Conservation (phyloP, 1,139 yeast genomes). For the Meyerozyma elateridarum region DNA sequence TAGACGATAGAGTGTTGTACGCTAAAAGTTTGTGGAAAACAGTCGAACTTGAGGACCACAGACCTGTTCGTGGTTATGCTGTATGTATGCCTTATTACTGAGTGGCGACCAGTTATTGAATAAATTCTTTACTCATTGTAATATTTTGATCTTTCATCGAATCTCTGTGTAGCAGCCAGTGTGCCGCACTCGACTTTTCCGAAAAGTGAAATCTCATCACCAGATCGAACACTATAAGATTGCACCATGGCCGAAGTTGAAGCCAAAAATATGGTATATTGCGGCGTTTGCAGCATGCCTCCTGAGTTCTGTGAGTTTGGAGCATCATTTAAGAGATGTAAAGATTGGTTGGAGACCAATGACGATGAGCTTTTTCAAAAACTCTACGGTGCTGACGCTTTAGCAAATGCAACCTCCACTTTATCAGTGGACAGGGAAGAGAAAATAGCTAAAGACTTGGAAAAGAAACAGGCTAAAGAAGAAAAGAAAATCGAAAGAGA, state of each 20-base stretch:
- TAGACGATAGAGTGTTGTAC: slow-evolving; percentile 52
- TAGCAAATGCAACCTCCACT: slow-evolving; percentile 48
- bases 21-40: slow-evolving; percentile 60
- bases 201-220: too few relatives aligned
- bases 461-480: slow-evolving; percentile 82
- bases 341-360: slow-evolving; percentile 67
- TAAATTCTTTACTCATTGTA: too few relatives aligned
- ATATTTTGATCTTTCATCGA: too few relatives aligned
- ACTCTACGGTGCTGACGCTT: slow-evolving; percentile 57
- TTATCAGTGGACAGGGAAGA: slow-evolving; percentile 75
- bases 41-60: slow-evolving; percentile 59
- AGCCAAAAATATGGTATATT: slow-evolving; percentile 56
- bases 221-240: too few relatives aligned
- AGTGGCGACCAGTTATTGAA: too few relatives aligned
- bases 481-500: slow-evolving; percentile 88
- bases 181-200: too few relatives aligned
- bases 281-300: slow-evolving; percentile 83
- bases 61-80: slow-evolving; percentile 54
- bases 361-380: slow-evolving; percentile 53
- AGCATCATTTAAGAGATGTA: slow-evolving; percentile 74
- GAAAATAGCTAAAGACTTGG: slow-evolving; percentile 74
- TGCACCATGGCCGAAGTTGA: slow-evolving; percentile 32
- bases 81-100: slow-evolving; percentile 13
- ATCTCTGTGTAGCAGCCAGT: too few relatives aligned
- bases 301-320: slow-evolving; percentile 96